Evolutionary conservation across 176 grass and related monocot genomes (phyloP).

Genomic region (Triticum monococcum): DNA sequence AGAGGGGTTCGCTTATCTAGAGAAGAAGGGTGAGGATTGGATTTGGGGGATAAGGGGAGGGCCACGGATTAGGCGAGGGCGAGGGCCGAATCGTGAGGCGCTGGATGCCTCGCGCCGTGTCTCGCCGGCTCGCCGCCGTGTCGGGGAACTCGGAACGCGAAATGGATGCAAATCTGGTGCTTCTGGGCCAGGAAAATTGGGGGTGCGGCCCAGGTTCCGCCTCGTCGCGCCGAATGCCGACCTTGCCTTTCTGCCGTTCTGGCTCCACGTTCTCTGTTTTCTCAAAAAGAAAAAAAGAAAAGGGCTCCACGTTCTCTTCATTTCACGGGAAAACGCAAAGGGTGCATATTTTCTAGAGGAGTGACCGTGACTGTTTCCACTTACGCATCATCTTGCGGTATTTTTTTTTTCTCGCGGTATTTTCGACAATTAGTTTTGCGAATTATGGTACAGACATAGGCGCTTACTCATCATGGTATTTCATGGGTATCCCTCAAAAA

Average conservation of each 20-base stretch:
- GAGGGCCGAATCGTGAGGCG: slow-evolving; percentile 37
- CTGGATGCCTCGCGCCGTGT: neutral
- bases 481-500: too few species aligned
- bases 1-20: slow-evolving; percentile 48
- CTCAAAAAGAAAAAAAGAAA: too few species aligned
- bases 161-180: neutral
- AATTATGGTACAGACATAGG: too few species aligned
- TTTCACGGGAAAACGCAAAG: neutral
- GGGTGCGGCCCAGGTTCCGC: slow-evolving; percentile 33
- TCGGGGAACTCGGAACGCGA: neutral
- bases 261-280: neutral
- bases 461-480: too few species aligned
- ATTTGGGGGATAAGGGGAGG: slow-evolving; percentile 47
- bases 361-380: neutral
- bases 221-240: slow-evolving; percentile 21
- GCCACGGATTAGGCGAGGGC: slow-evolving; percentile 41
- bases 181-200: slow-evolving; percentile 42
- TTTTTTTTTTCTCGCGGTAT: too few species aligned
- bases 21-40: slow-evolving; percentile 17
- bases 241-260: neutral
- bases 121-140: neutral
- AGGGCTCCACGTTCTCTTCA: neutral
- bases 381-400: too few species aligned
- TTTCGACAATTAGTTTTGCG: too few species aligned
- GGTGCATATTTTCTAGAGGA: neutral